A percentile compares a stretch with the other conserved stretches of the same genome.
Conservation (phyloP, 768 basidiomycete genomes). For the Rickenella mellea region DNA sequence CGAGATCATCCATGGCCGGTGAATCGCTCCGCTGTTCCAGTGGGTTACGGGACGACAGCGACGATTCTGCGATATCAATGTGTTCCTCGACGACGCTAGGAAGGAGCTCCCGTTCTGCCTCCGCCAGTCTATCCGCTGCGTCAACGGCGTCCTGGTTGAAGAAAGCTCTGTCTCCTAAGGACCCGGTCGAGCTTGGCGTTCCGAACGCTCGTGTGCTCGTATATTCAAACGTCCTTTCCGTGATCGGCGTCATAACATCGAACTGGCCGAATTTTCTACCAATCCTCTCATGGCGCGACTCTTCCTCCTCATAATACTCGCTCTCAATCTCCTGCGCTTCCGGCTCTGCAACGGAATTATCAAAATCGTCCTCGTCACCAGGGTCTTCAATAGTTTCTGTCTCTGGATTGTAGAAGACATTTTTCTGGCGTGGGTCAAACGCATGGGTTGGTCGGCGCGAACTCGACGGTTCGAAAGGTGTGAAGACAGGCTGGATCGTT, state of each 20-base stretch:
- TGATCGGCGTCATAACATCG: conserved; percentile 95
- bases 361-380: conserved; percentile 14
- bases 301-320: conserved; percentile 13
- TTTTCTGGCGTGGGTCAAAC: conserved; percentile 11
- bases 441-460: conserved; percentile 12
- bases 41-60: too few species aligned
- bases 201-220: conserved; percentile 45
- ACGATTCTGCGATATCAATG: conserved; percentile 15
- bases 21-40: too few species aligned
- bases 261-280: conserved; percentile 76
- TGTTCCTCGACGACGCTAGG: conserved; percentile 21
- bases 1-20: conserved; percentile 21
- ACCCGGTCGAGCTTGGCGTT: conserved; percentile 16
- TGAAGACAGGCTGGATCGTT: too few species aligned
- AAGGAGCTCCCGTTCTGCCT: conserved; percentile 20
- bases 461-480: conserved; percentile 13
- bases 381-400: conserved; percentile 18
- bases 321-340: conserved; percentile 15
- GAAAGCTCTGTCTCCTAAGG: conserved; percentile 13
- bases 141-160: conserved; percentile 32
- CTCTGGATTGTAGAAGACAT: conserved; percentile 18
- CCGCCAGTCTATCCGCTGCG: conserved; percentile 43
- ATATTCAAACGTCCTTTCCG: conserved; percentile 87
- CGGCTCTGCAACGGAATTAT: conserved; percentile 5
- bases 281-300: conserved; percentile 46